A percentile compares a stretch with the other conserved stretches of the same genome.
These are phyloP conservation scores for Saccharomyces eubayanus DNA, from an alignment of 805 yeast species.

Conservation along the genomic window DNA sequence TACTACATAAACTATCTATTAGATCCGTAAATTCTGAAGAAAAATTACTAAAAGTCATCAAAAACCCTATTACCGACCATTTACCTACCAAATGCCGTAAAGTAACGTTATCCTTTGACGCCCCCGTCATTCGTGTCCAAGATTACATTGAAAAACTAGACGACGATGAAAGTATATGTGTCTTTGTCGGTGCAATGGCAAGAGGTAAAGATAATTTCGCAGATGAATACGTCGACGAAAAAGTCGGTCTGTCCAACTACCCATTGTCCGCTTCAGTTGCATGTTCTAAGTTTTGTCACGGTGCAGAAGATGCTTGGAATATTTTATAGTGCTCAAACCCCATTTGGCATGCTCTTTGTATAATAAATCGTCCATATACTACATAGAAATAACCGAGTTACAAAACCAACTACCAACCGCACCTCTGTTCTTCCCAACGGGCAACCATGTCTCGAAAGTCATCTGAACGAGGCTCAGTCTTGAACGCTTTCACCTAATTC, in stretches of 20 bases:
- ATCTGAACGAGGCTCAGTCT: not conserved
- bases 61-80: conserved; percentile 95
- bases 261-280: conserved; percentile 97
- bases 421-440: not conserved
- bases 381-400: not conserved
- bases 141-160: conserved; percentile 75
- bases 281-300: conserved; percentile 96
- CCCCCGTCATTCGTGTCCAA: conserved; percentile 78
- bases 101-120: conserved; percentile 86
- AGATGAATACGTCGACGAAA: conserved; percentile 93
- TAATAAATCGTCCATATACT: not conserved
- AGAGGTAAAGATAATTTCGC: conserved; percentile 97
- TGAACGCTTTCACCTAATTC: not conserved
- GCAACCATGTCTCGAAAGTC: not conserved
- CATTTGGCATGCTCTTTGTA: not conserved
- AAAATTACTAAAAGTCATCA: conserved; percentile 84
- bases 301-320: conserved; percentile 97
- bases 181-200: conserved; percentile 98
- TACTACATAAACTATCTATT: conserved; percentile 84
- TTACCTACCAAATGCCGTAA: conserved; percentile 93
- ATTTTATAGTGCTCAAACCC: conserved; percentile 34
- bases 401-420: not conserved
- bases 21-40: conserved; percentile 94
- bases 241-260: conserved; percentile 89
- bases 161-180: conserved; percentile 89